A percentile compares a stretch with the other conserved stretches of the same genome.
Evolutionary conservation across 2,329 filamentous ascomycete genomes (phyloP).

Genomic region (Erysiphe neolycopersici): DNA sequence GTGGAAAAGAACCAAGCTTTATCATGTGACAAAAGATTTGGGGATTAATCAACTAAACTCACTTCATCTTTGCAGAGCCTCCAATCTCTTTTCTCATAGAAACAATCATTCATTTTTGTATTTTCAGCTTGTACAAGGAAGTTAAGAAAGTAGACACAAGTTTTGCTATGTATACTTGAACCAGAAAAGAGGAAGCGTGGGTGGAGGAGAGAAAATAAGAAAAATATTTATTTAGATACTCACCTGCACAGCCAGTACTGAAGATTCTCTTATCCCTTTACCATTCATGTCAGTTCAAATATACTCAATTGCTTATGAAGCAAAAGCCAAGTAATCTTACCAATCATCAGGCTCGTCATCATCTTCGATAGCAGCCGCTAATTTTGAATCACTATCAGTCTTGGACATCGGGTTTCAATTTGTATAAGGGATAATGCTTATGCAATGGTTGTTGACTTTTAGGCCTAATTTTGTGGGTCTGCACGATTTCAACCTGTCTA

Average conservation of each 20-base stretch:
- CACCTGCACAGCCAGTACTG: conserved; percentile 82
- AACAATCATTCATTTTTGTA: conserved; percentile 75
- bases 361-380: conserved; percentile 20
- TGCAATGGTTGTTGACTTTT: no score
- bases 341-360: conserved; percentile 91
- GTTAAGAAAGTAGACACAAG: background rate
- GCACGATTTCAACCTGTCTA: no score
- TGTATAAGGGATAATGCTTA: no score
- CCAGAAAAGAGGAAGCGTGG: no score
- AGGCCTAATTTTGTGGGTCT: no score
- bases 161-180: background rate
- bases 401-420: conserved; percentile 6
- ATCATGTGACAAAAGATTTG: background rate
- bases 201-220: background rate
- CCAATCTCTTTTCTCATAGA: conserved; percentile 93
- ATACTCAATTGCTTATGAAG: background rate
- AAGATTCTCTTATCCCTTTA: conserved; percentile 89
- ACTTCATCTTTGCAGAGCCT: conserved; percentile 69
- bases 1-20: conserved; percentile 1
- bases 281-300: background rate
- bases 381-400: conserved; percentile 7
- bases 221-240: conserved; percentile 7
- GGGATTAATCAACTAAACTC: no score
- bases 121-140: conserved; percentile 42
- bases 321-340: conserved; percentile 21